Evolutionary conservation across 148 eudicot species (phyloP).

Genomic region (Fagopyrum tataricum): DNA sequence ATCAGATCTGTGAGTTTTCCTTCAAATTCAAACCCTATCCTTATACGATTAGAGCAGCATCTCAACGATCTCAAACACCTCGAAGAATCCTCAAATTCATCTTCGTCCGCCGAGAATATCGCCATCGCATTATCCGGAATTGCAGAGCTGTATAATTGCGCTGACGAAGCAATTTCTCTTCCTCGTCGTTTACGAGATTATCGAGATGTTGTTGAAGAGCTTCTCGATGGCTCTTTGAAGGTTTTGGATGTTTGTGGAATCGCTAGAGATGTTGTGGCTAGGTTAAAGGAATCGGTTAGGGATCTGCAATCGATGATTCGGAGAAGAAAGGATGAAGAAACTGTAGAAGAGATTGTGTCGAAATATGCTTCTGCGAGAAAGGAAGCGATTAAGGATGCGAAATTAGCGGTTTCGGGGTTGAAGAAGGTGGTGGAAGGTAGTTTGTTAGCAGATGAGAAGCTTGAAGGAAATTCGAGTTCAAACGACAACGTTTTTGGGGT

Average conservation of each 20-base stretch:
- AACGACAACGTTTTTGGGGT: conserved; percentile 12
- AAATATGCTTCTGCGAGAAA: conserved; percentile 10
- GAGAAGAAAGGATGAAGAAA: conserved; percentile 12
- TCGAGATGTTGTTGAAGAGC: conserved; percentile 12
- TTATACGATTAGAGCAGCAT: conserved; percentile 12
- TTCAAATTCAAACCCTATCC: conserved; percentile 16
- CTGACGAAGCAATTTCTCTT: not conserved
- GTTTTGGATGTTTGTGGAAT: conserved; percentile 14
- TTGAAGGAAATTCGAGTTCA: not conserved
- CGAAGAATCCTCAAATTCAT: conserved; percentile 3
- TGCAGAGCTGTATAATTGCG: not conserved
- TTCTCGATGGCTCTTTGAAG: conserved; percentile 11
- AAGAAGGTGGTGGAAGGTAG: not conserved
- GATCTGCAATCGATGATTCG: conserved; percentile 6
- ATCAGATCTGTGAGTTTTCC: conserved; percentile 19
- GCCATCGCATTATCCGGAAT: conserved; percentile 12
- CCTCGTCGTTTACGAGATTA: conserved; percentile 13
- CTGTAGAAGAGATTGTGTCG: conserved; percentile 4
- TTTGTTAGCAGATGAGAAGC: too few relatives aligned
- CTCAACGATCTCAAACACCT: conserved; percentile 16
- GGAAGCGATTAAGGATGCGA: conserved; percentile 15
- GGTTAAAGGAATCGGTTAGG: conserved; percentile 10
- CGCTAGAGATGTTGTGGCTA: conserved; percentile 3
- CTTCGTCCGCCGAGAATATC: conserved; percentile 9
- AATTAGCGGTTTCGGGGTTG: not conserved